Base-by-base conservation (phyloP, 2,329 filamentous ascomycete species). In the Pseudogymnoascus sp. region DNA sequence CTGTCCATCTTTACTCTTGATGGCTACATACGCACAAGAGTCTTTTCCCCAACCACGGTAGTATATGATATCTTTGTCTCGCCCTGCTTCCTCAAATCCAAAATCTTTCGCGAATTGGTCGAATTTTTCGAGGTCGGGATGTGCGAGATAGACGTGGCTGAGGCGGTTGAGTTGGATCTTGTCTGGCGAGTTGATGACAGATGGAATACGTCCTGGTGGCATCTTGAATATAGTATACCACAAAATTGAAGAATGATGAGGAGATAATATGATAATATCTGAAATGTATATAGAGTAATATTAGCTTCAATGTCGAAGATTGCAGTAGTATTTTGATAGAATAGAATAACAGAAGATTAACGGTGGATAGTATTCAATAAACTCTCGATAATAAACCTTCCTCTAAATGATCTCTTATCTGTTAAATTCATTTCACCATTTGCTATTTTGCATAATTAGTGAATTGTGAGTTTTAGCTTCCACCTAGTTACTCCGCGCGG, bases 111-210 rank as follows among this genome's bases (percentile, higher is more conserved):
- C 68, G 35, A 75, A 75, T 5, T 44, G 58, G 13, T 65, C 36
- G 13, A 70, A 69, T 17, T 63, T 65, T 3, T 70, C 63, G 1
- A 74, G 60, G 41, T 72, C 67, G 5, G 63, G 63, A 62, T 74
- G 73, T 39, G 69, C 66, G 41, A 69, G 72, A 44, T 69, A 68
- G 35, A 74, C 69, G 48, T 73, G 68, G 13, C 59, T 66, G 13
- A 74, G 63, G 35, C 70, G 67, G 13, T 62, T 59, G 2, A 74
- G 65, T 41, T 70, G 67, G 17, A 74, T 59, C 62, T 73, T 72
- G 6, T 61, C 29, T 1, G 68, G 66, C 17, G 48, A 41, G 59
- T 60, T 60, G n/a, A 60, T 35, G n/a, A 60, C 36, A 27, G 58
- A 17, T 5, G 65, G 66, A n/a, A 71, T 68, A 35, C 63, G 7